Evolutionary conservation across 352 stramenopile species (phyloP).

Genomic region (Saprolegnia parasitica): DNA sequence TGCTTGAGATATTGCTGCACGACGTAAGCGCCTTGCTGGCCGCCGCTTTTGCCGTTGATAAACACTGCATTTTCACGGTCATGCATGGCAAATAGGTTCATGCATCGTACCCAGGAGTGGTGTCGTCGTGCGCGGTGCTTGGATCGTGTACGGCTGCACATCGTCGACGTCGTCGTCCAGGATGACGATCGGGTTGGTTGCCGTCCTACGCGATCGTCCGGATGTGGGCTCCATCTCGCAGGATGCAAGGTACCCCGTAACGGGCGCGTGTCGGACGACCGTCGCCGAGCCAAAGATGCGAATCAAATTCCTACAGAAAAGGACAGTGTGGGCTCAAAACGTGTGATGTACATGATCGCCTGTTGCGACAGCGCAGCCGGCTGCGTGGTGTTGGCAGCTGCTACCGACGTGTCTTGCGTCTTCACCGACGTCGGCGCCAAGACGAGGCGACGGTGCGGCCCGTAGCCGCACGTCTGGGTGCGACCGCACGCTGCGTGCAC

Average conservation of each 20-base stretch:
- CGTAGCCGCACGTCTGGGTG: slow-evolving; percentile 46
- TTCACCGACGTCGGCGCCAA: slow-evolving; percentile 56
- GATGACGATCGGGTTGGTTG: not conserved
- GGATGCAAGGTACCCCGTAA: not conserved
- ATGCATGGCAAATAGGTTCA: not conserved
- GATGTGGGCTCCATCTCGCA: not conserved
- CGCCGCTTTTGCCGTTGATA: slow-evolving; percentile 93
- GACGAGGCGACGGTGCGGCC: slow-evolving; percentile 59
- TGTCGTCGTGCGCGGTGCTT: slow-evolving; percentile 43
- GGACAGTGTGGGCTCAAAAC: too few species aligned
- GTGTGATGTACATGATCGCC: too few species aligned
- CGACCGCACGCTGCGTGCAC: slow-evolving; percentile 74
- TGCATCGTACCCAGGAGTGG: slow-evolving; percentile 39
- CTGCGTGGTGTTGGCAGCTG: slow-evolving; percentile 58
- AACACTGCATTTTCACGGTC: slow-evolving; percentile 77
- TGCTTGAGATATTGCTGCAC: slow-evolving; percentile 88
- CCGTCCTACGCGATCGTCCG: not conserved
- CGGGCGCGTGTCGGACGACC: slow-evolving; percentile 37
- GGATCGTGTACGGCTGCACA: slow-evolving; percentile 52
- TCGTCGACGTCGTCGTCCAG: not conserved
- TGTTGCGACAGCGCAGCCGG: too few species aligned
- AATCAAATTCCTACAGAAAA: too few species aligned
- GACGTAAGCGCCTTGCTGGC: slow-evolving; percentile 90
- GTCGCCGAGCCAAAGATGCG: too few species aligned
- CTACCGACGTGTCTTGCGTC: slow-evolving; percentile 45